Base-by-base conservation (phyloP, 2,329 filamentous ascomycete species). In the Stachybotrys echinatus region DNA sequence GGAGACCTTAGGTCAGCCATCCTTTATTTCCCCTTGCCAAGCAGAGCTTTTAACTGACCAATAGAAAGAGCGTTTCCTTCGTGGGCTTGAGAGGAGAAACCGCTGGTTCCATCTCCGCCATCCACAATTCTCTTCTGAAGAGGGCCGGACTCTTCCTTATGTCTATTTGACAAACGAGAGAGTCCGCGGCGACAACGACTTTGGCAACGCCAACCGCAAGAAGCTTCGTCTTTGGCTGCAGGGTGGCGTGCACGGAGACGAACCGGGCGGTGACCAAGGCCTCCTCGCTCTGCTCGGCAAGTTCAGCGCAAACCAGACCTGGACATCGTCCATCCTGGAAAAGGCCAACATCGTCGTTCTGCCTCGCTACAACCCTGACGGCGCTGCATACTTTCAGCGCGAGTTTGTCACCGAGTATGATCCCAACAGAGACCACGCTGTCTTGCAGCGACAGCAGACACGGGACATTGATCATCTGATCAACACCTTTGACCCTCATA, bases 91-190 rank as follows among this genome's bases (percentile, higher is more conserved):
- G 2, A 44, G 44, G 14, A 50, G 51, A 14, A 57, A 58, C 44
- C 49, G 54, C 7, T 58, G 55, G 53, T 50, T 58, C 50, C 55
- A 51, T 12, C 57, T 57, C 45, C 48, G 52, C 20, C 47, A 38
- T 22, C 48, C 55, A 1, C 31, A 48, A 23, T 54, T 58, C 48
- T 27, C 40, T 20, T 58, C 56, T 3, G 56, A 58, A 38, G 56
- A 58, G 31, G 56, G 56, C 23, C 55, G 55, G 5, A 45, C 52
- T 7, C 48, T 58, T 17, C 56, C 56, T 1, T 56, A 57, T n/a
- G 48, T 57, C 31, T 51, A 52, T 22, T 46, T 58, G 1, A 53
- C 55, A 2, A 50, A 42, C 18, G 49, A 47, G 14, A n/a, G 40
- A 6, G n/a, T n/a, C n/a, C n/a, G n/a, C n/a, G n/a, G n/a, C n/a